phyloP scores from a whole-genome alignment of 108 stramenopile species.

The Nannochloropsis oceanica region DNA sequence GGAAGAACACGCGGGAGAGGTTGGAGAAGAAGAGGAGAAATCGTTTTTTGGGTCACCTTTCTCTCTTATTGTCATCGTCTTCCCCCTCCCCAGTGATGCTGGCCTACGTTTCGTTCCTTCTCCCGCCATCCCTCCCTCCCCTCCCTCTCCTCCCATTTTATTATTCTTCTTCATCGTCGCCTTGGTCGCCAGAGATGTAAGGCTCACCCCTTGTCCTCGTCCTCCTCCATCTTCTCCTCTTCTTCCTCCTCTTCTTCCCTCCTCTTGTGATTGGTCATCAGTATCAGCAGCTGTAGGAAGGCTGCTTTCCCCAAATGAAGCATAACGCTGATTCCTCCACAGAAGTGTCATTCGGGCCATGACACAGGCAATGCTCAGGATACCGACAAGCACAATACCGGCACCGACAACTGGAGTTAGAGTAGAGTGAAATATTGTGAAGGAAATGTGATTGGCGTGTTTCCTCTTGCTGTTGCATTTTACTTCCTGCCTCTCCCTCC shows the following conservation, averaged over 20 bases:
- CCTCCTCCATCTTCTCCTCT: not conserved
- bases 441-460: too few relatives aligned
- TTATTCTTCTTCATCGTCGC: not conserved
- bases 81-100: too few relatives aligned
- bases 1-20: too few relatives aligned
- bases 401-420: not conserved
- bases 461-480: not conserved
- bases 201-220: not conserved
- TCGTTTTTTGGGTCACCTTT: too few relatives aligned
- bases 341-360: not conserved
- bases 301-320: not conserved
- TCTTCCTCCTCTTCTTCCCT: too few relatives aligned
- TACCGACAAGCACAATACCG: not conserved
- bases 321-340: not conserved
- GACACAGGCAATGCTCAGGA: not conserved
- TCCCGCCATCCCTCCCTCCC: not conserved
- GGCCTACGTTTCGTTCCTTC: too few relatives aligned
- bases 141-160: not conserved
- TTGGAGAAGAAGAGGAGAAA: too few relatives aligned
- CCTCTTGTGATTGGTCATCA: too few relatives aligned
- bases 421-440: not conserved
- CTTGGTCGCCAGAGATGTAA: slow-evolving; percentile 1
- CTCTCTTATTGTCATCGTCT: too few relatives aligned
- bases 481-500: not conserved
- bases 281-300: too few relatives aligned